Conservation (phyloP, 2,329 filamentous ascomycete genomes). For the Didymella exigua region DNA sequence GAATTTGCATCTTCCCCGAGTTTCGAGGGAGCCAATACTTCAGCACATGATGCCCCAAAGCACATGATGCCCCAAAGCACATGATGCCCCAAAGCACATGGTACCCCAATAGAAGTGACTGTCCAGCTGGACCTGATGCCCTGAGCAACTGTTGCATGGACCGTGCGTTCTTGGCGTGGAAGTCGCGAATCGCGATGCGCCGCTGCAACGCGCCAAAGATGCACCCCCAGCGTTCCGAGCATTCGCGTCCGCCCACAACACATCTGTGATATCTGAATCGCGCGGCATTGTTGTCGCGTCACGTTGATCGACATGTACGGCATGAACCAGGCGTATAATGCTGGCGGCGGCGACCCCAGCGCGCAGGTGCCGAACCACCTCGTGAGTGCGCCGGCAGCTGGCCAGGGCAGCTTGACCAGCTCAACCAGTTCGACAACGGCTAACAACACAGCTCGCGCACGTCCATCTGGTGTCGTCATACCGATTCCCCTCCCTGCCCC, state of each 20-base stretch:
- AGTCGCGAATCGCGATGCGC: conserved; percentile 17
- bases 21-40: too few relatives aligned
- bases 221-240: conserved; percentile 2
- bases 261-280: neutral
- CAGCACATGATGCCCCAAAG: too few relatives aligned
- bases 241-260: conserved; percentile 10
- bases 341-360: conserved; percentile 39
- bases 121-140: neutral
- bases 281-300: conserved; percentile 38
- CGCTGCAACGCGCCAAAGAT: conserved; percentile 11
- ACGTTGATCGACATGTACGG: conserved; percentile 36
- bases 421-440: too few relatives aligned
- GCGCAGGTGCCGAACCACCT: conserved; percentile 42
- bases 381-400: conserved; percentile 30
- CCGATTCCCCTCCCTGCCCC: conserved; percentile 75
- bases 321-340: conserved; percentile 43
- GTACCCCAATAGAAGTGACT: neutral
- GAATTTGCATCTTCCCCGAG: too few relatives aligned
- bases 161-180: conserved; percentile 13
- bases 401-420: conserved; percentile 4
- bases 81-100: too few relatives aligned
- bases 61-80: too few relatives aligned
- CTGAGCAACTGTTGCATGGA: neutral
- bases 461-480: conserved; percentile 87
- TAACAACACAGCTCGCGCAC: conserved; percentile 71